These are phyloP conservation scores for Neckera pumila DNA, from an alignment of 225 moss, liverwort and hornwort species.

Conservation along the genomic window DNA sequence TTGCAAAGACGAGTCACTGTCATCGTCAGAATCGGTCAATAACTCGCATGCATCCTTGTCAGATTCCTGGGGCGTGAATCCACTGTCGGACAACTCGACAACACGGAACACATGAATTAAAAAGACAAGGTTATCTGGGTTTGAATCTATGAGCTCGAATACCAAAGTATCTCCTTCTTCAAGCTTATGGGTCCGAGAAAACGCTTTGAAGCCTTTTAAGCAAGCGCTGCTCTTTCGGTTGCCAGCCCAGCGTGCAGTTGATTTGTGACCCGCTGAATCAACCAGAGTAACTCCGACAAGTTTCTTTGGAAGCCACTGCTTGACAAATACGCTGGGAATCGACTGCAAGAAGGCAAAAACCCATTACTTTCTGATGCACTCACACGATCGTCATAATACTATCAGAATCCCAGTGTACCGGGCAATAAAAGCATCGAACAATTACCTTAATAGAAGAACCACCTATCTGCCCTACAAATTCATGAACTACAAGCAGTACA, in stretches of 20 bases:
- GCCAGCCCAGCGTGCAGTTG: conserved; percentile 16
- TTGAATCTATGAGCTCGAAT: conserved; percentile 11
- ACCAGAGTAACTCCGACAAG: conserved; percentile 10
- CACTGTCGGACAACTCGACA: neutral
- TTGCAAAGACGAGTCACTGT: neutral
- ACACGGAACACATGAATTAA: conserved; percentile 10
- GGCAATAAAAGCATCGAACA: neutral
- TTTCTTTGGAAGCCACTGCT: conserved; percentile 14
- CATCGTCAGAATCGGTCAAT: conserved; percentile 1
- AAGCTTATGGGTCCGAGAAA: neutral
- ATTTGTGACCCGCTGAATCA: conserved; percentile 7
- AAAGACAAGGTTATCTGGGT: conserved; percentile 10
- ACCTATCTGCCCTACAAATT: neutral
- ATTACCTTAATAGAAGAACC: neutral
- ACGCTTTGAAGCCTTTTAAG: conserved; percentile 11
- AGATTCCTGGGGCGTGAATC: neutral
- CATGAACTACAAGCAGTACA: neutral
- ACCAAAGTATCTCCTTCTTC: conserved; percentile 19
- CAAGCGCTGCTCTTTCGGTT: conserved; percentile 9
- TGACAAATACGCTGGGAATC: conserved; percentile 12
- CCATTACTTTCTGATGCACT: neutral
- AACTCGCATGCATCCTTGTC: neutral
- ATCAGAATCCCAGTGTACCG: neutral
- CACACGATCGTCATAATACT: neutral
- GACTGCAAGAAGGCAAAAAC: neutral